Evolutionary conservation across 345 rosid species (phyloP).

Genomic region (Toxicodendron radicans): DNA sequence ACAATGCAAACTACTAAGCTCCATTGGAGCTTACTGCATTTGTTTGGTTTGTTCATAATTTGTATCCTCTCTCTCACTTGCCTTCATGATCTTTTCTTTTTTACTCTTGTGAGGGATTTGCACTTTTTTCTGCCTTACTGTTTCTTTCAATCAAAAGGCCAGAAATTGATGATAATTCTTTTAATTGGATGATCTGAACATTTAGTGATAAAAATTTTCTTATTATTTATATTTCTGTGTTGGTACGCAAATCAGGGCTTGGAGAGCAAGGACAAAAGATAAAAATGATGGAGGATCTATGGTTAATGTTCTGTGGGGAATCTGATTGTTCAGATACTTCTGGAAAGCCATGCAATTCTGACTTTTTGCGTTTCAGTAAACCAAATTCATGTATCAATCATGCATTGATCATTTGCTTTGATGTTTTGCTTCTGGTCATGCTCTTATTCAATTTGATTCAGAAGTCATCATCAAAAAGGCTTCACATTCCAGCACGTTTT

Average conservation of each 20-base stretch:
- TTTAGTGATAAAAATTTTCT: not conserved
- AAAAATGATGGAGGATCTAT: constrained; percentile 41
- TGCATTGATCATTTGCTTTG: constrained; percentile 49
- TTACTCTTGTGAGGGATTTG: no score
- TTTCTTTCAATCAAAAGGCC: not conserved
- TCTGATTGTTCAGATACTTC: constrained; percentile 30
- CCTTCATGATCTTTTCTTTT: not conserved
- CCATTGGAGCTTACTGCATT: not conserved
- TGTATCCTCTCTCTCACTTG: not conserved
- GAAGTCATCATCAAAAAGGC: constrained; percentile 40
- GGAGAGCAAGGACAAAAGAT: constrained; percentile 10
- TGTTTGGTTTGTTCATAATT: not conserved
- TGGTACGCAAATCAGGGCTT: not conserved
- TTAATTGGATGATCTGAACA: not conserved
- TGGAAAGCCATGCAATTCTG: constrained; percentile 25
- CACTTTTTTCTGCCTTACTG: not conserved
- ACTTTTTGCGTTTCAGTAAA: constrained; percentile 23
- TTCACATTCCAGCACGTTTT: constrained; percentile 22
- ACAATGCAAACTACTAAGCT: not conserved
- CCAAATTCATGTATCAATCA: constrained; percentile 54
- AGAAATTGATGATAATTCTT: not conserved
- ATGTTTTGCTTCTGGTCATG: constrained; percentile 47
- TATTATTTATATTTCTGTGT: not conserved
- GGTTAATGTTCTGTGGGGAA: constrained; percentile 61
- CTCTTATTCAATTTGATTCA: constrained; percentile 46